Evolutionary conservation across 371 early-diverging fungal genomes (phyloP).

Genomic region (Mycotypha africana): DNA sequence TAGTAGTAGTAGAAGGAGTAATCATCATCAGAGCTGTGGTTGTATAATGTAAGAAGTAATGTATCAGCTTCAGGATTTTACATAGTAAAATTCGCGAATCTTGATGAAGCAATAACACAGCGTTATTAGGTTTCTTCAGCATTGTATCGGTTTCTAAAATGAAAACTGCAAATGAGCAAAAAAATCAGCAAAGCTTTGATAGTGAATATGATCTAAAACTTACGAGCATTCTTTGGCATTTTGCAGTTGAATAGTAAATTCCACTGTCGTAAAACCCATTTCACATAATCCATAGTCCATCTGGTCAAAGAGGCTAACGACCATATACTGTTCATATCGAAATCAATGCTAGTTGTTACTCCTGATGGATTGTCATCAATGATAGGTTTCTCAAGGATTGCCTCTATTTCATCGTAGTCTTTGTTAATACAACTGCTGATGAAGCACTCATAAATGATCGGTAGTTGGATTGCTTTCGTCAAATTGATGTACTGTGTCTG

Average conservation of each 20-base stretch:
- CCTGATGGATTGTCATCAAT: conserved; percentile 2
- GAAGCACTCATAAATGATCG: conserved; percentile 36
- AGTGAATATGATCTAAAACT: too few species aligned
- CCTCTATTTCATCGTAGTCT: conserved; percentile 9
- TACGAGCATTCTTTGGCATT: conserved; percentile 23
- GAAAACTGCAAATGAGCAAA: too few species aligned
- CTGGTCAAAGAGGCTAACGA: conserved; percentile 28
- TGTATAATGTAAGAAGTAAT: conserved; percentile 27
- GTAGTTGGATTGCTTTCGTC: conserved; percentile 32
- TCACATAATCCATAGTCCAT: conserved; percentile 31
- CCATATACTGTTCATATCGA: conserved; percentile 33
- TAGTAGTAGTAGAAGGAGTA: too few species aligned
- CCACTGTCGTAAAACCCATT: conserved; percentile 37
- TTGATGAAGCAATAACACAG: conserved; percentile 27
- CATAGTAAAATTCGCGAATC: conserved; percentile 17
- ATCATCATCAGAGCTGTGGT: too few species aligned
- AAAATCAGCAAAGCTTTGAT: not conserved
- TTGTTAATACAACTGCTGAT: conserved; percentile 27
- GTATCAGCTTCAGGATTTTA: conserved; percentile 21
- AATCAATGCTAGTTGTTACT: conserved; percentile 10
- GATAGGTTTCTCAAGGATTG: conserved; percentile 9
- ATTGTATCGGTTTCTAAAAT: too few species aligned
- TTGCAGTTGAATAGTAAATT: conserved; percentile 26
- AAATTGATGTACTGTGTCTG: conserved; percentile 26
- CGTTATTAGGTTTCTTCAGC: conserved; percentile 29